Conservation (phyloP, 2,329 filamentous ascomycete genomes). For the Phyllosticta citrichinensis region DNA sequence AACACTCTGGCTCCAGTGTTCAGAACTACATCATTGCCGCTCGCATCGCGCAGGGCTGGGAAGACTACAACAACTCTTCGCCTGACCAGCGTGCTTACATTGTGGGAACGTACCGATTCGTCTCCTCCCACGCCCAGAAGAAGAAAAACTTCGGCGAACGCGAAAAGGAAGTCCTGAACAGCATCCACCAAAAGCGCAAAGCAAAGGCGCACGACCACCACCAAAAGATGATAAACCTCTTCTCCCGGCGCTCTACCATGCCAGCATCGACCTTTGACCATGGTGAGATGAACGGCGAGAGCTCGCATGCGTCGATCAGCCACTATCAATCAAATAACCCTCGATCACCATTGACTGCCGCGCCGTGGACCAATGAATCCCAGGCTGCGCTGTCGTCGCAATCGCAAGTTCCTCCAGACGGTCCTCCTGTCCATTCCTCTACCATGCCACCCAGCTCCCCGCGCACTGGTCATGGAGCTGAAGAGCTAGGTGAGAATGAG, state of each 20-base stretch:
- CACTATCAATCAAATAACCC: neutral
- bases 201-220: constrained; percentile 12
- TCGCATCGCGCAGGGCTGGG: constrained; percentile 63
- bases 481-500: neutral
- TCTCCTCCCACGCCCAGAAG: constrained; percentile 50
- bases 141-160: constrained; percentile 40
- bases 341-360: neutral
- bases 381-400: neutral
- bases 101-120: constrained; percentile 52
- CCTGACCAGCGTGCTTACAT: constrained; percentile 54
- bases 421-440: neutral
- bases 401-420: neutral
- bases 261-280: neutral
- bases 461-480: neutral
- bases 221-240: constrained; percentile 13
- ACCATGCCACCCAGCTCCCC: neutral
- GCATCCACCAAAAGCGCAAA: constrained; percentile 27
- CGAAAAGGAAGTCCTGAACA: constrained; percentile 41
- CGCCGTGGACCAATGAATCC: neutral
- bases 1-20: constrained; percentile 58
- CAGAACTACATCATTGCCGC: constrained; percentile 73
- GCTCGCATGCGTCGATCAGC: neutral
- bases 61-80: constrained; percentile 48
- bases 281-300: neutral
- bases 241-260: neutral